Conservation (phyloP, 176 grass and related monocot genomes). For the Stipa capillata region DNA sequence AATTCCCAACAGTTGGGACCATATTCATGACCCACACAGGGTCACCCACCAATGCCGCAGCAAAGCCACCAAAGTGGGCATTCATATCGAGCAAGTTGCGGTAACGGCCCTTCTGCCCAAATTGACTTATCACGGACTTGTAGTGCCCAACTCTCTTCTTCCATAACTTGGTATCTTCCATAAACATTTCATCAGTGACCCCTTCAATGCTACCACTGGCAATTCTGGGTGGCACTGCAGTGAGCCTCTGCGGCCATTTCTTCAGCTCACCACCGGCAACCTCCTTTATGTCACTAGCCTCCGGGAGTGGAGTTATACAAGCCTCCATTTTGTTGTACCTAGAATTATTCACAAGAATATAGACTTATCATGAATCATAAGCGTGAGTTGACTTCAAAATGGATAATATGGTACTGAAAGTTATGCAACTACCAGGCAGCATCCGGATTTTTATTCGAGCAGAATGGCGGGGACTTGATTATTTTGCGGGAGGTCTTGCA, state of each 20-base stretch:
- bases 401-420: background rate
- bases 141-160: constrained; percentile 69
- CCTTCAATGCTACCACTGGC: constrained; percentile 58
- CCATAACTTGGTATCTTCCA: constrained; percentile 63
- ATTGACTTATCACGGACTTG: constrained; percentile 54
- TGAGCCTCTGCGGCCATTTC: constrained; percentile 85
- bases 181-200: constrained; percentile 53
- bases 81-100: constrained; percentile 97
- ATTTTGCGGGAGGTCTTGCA: constrained; percentile 64
- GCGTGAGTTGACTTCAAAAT: background rate
- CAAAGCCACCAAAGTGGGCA: constrained; percentile 68
- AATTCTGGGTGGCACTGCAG: constrained; percentile 69
- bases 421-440: constrained; percentile 57
- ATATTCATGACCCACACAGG: constrained; percentile 96
- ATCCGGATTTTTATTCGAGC: constrained; percentile 47
- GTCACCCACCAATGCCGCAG: constrained; percentile 56
- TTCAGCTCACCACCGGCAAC: constrained; percentile 67
- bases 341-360: background rate
- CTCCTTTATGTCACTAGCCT: constrained; percentile 39
- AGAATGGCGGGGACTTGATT: constrained; percentile 56
- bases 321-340: constrained; percentile 82
- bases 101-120: constrained; percentile 72
- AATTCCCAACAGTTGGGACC: constrained; percentile 53
- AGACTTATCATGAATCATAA: background rate
- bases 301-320: constrained; percentile 73